Base-by-base conservation (phyloP, 1,284 basidiomycete genomes). In the Cutaneotrichosporon curvatum region DNA sequence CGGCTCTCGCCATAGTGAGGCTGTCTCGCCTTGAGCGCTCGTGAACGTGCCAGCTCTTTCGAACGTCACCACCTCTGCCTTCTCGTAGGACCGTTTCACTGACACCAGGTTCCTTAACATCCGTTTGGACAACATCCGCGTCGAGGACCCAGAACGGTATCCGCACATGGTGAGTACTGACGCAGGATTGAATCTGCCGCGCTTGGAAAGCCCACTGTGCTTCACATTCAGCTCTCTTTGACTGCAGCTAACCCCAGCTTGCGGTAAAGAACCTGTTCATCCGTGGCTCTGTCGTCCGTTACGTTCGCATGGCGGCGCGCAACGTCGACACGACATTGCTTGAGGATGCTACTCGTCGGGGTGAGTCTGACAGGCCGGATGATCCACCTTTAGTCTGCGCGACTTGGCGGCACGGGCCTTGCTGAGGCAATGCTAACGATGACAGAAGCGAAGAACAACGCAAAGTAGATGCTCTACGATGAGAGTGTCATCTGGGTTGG, bases 191-290 rank as follows among this genome's bases (percentile, higher is more conserved):
- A 16, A 14, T 6, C 21, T 41, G 31, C 16, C 20, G 15, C 44
- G 39, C 3, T 47, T 28, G 40, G 23, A 45, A 39, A 28, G 37
- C 43, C 53, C n/a, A 37, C n/a, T 55, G 53, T 40, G 49, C 23
- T 28, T 16, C 25, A 2, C 22, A 44, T 2, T 50, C 28, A 20
- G 7, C 23, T 57, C 35, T n/a, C n/a, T n/a, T n/a, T 28, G 25
- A 28, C 12, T 28, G 34, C 12, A 10, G 47, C 47, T 54, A 18
- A 52, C 39, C 11, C 16, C 62, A 98, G 94, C 89, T 96, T 82
- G 91, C 95, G 0, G 92, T 98, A 39, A 95, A 94, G 75, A 98
- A 96, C 68, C 94, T 90, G 66, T 99, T 98, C 70, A 98, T 98
- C 62, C 85, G 95, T 47, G 95, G 95, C 50, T 96, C 91, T 3